These are phyloP conservation scores for Wickerhamomyces sp. DNA, from an alignment of 1,139 yeast genomes.

Conservation along the genomic window DNA sequence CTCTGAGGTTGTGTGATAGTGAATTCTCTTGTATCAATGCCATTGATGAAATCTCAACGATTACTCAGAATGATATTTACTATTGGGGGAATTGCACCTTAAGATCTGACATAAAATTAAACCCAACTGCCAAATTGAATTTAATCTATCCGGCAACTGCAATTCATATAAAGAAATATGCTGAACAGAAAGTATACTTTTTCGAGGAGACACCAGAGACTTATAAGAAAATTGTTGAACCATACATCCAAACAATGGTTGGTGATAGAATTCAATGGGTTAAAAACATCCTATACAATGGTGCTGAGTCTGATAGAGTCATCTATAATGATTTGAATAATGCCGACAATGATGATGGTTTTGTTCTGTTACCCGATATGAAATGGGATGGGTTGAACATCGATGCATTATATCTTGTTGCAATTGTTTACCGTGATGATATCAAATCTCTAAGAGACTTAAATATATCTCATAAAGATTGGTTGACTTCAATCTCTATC, in stretches of 20 bases:
- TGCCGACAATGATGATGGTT: constrained; percentile 40
- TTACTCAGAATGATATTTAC: constrained; percentile 77
- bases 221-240: constrained; percentile 57
- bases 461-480: constrained; percentile 50
- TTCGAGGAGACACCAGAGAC: constrained; percentile 77
- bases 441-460: constrained; percentile 78
- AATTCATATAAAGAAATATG: constrained; percentile 73
- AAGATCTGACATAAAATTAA: constrained; percentile 38
- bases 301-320: constrained; percentile 80
- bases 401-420: constrained; percentile 70
- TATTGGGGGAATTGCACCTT: constrained; percentile 67
- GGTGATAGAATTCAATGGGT: constrained; percentile 90
- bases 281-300: constrained; percentile 71
- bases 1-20: constrained; percentile 25
- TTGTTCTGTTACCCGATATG: constrained; percentile 71
- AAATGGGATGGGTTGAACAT: constrained; percentile 84
- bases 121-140: constrained; percentile 68
- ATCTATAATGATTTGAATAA: constrained; percentile 57
- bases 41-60: constrained; percentile 36
- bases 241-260: constrained; percentile 72
- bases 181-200: constrained; percentile 51
- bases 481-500: constrained; percentile 42
- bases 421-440: constrained; percentile 68
- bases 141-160: constrained; percentile 88
- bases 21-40: constrained; percentile 27